Evolutionary conservation across 257 asterid genomes (phyloP).

Genomic region (Ehretia macrophylla): DNA sequence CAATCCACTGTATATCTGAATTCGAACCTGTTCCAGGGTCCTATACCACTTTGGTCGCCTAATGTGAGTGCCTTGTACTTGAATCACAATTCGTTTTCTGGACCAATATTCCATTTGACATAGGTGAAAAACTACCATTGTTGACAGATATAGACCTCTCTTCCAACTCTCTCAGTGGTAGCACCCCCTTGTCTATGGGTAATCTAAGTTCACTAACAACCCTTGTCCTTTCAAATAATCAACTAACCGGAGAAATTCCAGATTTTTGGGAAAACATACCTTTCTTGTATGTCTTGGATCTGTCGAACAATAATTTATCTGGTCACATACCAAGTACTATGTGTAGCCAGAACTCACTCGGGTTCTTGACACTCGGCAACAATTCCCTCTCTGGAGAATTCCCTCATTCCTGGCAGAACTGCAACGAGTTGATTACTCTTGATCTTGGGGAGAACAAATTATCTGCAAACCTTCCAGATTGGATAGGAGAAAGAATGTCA

Average conservation of each 20-base stretch:
- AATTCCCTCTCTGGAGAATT: conserved; percentile 22
- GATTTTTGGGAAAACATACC: conserved; percentile 12
- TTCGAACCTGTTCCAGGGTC: conserved; percentile 5
- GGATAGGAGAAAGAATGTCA: conserved; percentile 10
- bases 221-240: conserved; percentile 14
- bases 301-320: conserved; percentile 18
- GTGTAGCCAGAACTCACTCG: conserved; percentile 1
- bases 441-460: conserved; percentile 31
- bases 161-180: conserved; percentile 13
- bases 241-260: conserved; percentile 15
- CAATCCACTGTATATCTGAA: background rate
- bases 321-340: conserved; percentile 18
- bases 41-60: conserved; percentile 9
- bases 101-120: conserved; percentile 7
- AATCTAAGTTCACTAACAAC: conserved; percentile 1
- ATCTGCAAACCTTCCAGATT: conserved; percentile 17
- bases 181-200: conserved; percentile 7
- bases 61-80: background rate
- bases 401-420: conserved; percentile 7
- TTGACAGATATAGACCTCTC: conserved; percentile 2
- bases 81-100: background rate
- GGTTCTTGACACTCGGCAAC: conserved; percentile 13
- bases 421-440: conserved; percentile 13
- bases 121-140: background rate
- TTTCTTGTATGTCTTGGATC: conserved; percentile 14